Evolutionary conservation across 2,329 filamentous ascomycete genomes (phyloP).

Genomic region (Trichophyton schoenleinii): DNA sequence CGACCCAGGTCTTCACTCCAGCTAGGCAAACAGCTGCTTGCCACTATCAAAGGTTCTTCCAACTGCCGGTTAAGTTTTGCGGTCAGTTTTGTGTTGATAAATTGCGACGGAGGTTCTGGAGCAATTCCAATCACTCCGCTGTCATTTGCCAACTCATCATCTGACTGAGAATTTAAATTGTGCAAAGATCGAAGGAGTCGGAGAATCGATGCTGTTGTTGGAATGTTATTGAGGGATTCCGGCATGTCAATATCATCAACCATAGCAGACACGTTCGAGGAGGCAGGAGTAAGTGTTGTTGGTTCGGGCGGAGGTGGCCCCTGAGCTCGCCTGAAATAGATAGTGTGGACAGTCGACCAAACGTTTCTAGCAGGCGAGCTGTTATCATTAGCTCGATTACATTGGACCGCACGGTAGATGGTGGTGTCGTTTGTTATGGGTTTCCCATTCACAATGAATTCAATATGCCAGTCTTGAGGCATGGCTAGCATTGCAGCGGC

Average conservation of each 20-base stretch:
- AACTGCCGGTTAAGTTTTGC: slow-evolving; percentile 94
- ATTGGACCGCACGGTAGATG: slow-evolving; percentile 87
- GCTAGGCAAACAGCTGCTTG: slow-evolving; percentile 85
- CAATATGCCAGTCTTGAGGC: slow-evolving; percentile 92
- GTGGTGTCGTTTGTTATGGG: slow-evolving; percentile 83
- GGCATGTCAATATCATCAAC: slow-evolving; percentile 54
- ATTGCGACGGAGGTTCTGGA: slow-evolving; percentile 75
- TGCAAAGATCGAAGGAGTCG: slow-evolving; percentile 81
- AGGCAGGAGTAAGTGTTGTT: slow-evolving; percentile 45
- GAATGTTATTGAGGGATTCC: slow-evolving; percentile 67
- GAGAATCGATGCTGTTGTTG: slow-evolving; percentile 74
- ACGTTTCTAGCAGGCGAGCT: slow-evolving; percentile 63
- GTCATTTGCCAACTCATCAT: slow-evolving; percentile 74
- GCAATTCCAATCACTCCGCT: slow-evolving; percentile 59
- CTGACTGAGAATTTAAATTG: slow-evolving; percentile 81
- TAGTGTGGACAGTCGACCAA: slow-evolving; percentile 80
- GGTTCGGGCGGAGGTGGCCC: slow-evolving; percentile 69
- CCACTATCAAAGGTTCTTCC: slow-evolving; percentile 91
- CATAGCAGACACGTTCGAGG: slow-evolving; percentile 36
- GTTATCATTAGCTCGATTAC: slow-evolving; percentile 47
- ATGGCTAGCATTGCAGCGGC: slow-evolving; percentile 67
- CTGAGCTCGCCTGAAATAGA: slow-evolving; percentile 77
- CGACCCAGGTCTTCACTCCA: slow-evolving; percentile 95
- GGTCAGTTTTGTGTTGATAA: slow-evolving; percentile 96
- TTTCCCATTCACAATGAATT: slow-evolving; percentile 79